Base-by-base conservation (phyloP, 352 stramenopile genomes). In the Globisporangium emineosum region DNA sequence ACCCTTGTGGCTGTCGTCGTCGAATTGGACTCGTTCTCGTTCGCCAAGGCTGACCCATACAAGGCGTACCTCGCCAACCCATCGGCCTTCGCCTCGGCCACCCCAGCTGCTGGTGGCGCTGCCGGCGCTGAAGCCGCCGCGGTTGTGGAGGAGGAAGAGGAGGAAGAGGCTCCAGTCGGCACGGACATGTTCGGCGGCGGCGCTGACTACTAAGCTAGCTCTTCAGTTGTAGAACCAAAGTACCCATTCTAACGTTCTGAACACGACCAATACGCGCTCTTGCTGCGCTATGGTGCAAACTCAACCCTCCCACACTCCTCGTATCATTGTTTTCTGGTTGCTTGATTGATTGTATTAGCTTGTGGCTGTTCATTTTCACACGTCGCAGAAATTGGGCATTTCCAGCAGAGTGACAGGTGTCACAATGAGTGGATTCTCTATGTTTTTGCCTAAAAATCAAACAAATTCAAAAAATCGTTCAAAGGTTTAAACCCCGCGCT, bases 21-120 rank as follows among this genome's bases (percentile, higher is more conserved):
- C 64, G 92, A 98, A 71, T 91, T 93, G 72, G 91, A 98, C 63
- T 89, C 80, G 60, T 99, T 99, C 86, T 98, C 96, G 64, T 99
- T 99, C 83, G 88, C 96, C 47, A 96, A 99, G 88, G 97, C 97
- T 27, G 95, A 98, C 62, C 77, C 90, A 5, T 98, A 98, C 93
- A 98, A 99, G 88, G 92, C 83, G 32, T 98, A 97, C 87, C 81
- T 99, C 51, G 91, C 89, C 32, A 81, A 99, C 81, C 96, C 96
- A 50, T 95, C 85, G 61, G 96, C 95, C 59, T 98, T 99, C 76
- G 93, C 88, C 30, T 83, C 88, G 66, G 87, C 86, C 55, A 77
- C 76, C 45, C 88, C 90, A 67, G 87, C 92, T 77, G 90, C 78
- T 65, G 90, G 77, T 69, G 91, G 79, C 56, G 93, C 77, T 67